These are phyloP conservation scores for Tripterygium wilfordii DNA, from an alignment of 177 flowering plant species.

Conservation along the genomic window DNA sequence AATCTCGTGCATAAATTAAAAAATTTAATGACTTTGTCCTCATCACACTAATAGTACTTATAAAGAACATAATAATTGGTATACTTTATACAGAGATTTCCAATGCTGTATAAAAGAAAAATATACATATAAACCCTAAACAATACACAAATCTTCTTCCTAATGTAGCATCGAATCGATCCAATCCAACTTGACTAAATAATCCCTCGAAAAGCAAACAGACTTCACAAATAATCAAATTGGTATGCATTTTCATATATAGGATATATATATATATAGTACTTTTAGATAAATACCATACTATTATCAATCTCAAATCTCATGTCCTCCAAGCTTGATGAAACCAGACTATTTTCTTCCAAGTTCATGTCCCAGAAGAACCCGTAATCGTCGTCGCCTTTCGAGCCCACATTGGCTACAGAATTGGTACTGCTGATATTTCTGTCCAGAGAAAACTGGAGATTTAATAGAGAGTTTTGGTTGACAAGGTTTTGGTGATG, in stretches of 20 bases:
- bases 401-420: slow-evolving; percentile 9
- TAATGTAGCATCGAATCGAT: background rate
- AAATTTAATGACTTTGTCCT: too few species aligned
- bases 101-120: slow-evolving; percentile 6
- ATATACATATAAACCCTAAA: background rate
- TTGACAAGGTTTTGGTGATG: slow-evolving; percentile 14
- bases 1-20: too few species aligned
- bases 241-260: background rate
- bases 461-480: slow-evolving; percentile 20
- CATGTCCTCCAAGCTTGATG: slow-evolving; percentile 33
- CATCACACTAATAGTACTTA: too few species aligned
- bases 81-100: slow-evolving; percentile 9
- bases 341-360: slow-evolving; percentile 22
- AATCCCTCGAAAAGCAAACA: slow-evolving; percentile 3
- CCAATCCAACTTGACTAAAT: slow-evolving; percentile 1
- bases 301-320: slow-evolving; percentile 31
- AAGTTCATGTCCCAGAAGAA: slow-evolving; percentile 51
- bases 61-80: too few species aligned
- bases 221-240: slow-evolving; percentile 14
- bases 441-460: slow-evolving; percentile 21
- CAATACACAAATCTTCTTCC: slow-evolving; percentile 11
- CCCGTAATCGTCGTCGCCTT: slow-evolving; percentile 39
- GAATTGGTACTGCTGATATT: slow-evolving; percentile 4
- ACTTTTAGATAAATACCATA: slow-evolving; percentile 25
- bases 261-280: background rate